Conservation (phyloP, 208 protist genomes). For the Leishmania guyanensis region DNA sequence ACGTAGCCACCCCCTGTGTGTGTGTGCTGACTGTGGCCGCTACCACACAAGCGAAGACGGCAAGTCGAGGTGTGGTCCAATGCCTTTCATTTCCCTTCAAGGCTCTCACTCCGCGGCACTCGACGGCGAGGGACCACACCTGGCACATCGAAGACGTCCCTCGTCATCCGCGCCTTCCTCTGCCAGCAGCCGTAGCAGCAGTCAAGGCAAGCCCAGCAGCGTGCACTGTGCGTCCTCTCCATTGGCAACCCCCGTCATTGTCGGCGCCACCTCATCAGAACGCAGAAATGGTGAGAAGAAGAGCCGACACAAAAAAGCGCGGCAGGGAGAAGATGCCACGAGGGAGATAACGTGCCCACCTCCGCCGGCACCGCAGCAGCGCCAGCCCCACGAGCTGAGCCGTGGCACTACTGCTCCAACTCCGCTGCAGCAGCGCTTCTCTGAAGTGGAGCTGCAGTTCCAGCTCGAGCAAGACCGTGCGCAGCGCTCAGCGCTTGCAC, state of each 20-base stretch:
- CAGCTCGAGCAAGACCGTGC: conserved; percentile 49
- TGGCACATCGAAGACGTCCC: background rate
- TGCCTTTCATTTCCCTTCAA: background rate
- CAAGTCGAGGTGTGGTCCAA: background rate
- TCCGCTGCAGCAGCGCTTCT: conserved; percentile 10
- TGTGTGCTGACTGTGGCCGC: background rate
- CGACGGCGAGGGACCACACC: background rate
- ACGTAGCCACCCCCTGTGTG: background rate
- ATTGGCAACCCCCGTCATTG: background rate
- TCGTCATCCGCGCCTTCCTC: background rate
- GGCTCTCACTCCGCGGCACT: background rate
- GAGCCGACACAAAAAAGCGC: conserved; percentile 2
- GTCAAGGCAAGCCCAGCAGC: background rate
- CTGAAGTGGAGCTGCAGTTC: conserved; percentile 62
- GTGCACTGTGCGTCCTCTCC: background rate
- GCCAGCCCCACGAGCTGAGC: background rate
- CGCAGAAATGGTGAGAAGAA: conserved; percentile 8
- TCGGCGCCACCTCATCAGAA: background rate
- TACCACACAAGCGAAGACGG: background rate
- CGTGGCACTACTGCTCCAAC: background rate
- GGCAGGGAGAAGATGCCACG: background rate
- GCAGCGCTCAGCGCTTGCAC: conserved; percentile 41
- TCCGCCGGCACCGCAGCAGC: background rate
- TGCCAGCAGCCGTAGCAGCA: background rate
- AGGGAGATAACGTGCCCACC: background rate